Evolutionary conservation across 2,329 filamentous ascomycete species (phyloP), one percentile per base, ranked within the genome.

Genomic region (Xylaria sp.): DNA sequence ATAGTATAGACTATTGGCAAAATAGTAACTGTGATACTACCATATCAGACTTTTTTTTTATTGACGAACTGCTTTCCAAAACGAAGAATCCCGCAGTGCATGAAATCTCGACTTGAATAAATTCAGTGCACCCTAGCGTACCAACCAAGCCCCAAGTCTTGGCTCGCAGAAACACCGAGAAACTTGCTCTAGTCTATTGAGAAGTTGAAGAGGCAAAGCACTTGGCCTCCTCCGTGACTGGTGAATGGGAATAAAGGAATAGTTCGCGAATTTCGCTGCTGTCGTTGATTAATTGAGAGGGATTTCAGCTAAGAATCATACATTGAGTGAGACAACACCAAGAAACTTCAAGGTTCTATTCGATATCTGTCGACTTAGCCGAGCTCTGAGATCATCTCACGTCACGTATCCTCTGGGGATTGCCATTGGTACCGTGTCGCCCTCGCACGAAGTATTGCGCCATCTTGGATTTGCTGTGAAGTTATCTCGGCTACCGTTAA

Each of bases 401-500:
- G 20, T 59, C 20, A 63, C 23, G 33, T 17, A 17, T 36, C 7
- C 26, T 38, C 15, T 5, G 10, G 54, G 54, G 61, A 67, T 67
- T 56, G 23, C 31, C 48, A 17, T 64, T 11, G 40, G 59, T 36
- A 49, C 33, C 13, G 26, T 49, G 17, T 40, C 51, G 44, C 59
- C 13, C n/a, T 17, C 20, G 42, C 44, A 54, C 36, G n/a, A 53
- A 9, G 42, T 28, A 67, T 46, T 56, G 31, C 40, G 57, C 13
- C 59, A 65, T 65, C 61, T 31, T 20, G 60, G 38, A 15, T 10
- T 20, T 54, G n/a, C 23, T 23, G 31, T 59, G 58, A 59, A 63
- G 28, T 49, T 33, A 51, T 62, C 65, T 62, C 69, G 63, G 69
- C 65, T 71, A 65, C 64, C 68, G 51, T 20, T 15, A 40, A 46